Evolutionary conservation across 352 stramenopile species (phyloP).

Genomic region (Pythium monospermum): DNA sequence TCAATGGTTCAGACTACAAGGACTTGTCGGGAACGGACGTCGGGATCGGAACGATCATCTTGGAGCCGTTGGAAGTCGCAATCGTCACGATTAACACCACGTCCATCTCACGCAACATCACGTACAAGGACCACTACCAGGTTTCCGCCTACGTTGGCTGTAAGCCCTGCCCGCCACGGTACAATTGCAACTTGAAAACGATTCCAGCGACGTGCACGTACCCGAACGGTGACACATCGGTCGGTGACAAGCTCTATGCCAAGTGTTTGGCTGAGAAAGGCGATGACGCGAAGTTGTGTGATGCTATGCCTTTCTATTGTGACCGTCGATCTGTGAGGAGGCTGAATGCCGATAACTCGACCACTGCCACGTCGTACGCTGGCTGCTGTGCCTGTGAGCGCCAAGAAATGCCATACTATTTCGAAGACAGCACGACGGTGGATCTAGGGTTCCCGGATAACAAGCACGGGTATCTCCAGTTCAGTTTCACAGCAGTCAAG

Average conservation of each 20-base stretch:
- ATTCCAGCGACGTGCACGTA: slow-evolving; percentile 57
- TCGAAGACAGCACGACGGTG: slow-evolving; percentile 44
- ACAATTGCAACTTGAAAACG: slow-evolving; percentile 74
- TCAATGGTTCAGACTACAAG: slow-evolving; percentile 61
- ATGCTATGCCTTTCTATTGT: slow-evolving; percentile 66
- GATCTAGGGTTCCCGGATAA: slow-evolving; percentile 91
- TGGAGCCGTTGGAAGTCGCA: slow-evolving; percentile 89
- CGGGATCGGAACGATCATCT: slow-evolving; percentile 55
- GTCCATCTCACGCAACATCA: slow-evolving; percentile 89
- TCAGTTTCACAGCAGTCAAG: slow-evolving; percentile 82
- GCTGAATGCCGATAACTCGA: slow-evolving; percentile 20
- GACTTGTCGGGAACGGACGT: slow-evolving; percentile 67
- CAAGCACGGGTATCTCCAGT: slow-evolving; percentile 93
- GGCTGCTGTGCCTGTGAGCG: slow-evolving; percentile 89
- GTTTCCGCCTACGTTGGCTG: slow-evolving; percentile 93
- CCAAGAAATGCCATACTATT: slow-evolving; percentile 87
- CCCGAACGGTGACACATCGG: slow-evolving; percentile 47
- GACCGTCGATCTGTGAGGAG: slow-evolving; percentile 27
- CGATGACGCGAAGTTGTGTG: slow-evolving; percentile 37
- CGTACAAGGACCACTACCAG: slow-evolving; percentile 95
- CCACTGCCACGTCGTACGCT: slow-evolving; percentile 16
- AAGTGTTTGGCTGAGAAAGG: slow-evolving; percentile 39
- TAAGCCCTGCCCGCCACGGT: slow-evolving; percentile 92
- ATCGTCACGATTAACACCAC: slow-evolving; percentile 93
- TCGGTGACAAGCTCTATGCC: slow-evolving; percentile 32